Evolutionary conservation across 441 rosid genomes (phyloP).

Genomic region (Adansonia rubrostipa): DNA sequence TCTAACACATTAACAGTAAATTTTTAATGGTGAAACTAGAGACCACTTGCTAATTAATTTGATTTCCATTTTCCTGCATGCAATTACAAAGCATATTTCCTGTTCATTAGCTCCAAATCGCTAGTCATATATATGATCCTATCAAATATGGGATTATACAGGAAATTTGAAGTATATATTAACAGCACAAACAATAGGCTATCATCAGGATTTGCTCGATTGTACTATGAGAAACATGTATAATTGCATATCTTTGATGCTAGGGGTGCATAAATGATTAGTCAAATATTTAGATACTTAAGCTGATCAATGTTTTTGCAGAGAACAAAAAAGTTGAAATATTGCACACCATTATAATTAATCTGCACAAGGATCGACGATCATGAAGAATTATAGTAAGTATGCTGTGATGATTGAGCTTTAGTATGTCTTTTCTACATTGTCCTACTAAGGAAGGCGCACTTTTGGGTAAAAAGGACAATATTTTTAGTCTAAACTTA

Average conservation of each 20-base stretch:
- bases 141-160: neutral
- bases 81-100: neutral
- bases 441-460: no score
- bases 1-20: no score
- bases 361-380: neutral
- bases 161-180: neutral
- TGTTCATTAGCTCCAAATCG: no score
- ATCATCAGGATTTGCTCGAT: slow-evolving; percentile 3
- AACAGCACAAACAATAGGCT: neutral
- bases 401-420: neutral
- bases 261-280: slow-evolving; percentile 18
- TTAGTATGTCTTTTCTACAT: no score
- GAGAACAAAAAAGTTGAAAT: neutral
- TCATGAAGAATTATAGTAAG: neutral
- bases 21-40: no score
- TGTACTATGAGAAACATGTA: slow-evolving; percentile 1
- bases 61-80: neutral
- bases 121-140: no score
- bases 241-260: neutral
- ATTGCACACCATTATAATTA: neutral
- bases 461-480: no score
- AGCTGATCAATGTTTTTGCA: neutral
- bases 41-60: neutral
- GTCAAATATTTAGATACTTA: neutral
- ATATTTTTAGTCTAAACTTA: no score